These are phyloP conservation scores for Penicillium pulvis DNA, from an alignment of 495 filamentous ascomycete species.

Conservation along the genomic window DNA sequence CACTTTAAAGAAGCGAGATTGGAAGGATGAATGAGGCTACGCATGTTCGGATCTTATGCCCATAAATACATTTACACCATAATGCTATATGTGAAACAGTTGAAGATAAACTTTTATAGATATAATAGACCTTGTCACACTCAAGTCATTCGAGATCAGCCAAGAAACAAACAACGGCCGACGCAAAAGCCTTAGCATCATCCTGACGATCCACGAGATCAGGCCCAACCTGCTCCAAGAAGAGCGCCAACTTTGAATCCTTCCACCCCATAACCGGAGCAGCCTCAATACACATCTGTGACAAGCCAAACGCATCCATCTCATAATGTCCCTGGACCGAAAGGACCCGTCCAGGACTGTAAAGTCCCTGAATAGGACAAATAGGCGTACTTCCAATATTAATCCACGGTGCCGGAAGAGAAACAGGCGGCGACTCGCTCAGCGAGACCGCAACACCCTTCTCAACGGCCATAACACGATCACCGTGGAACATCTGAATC, in stretches of 20 bases:
- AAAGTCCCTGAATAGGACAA: slow-evolving; percentile 45
- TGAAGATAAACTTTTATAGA: not conserved
- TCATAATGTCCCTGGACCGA: slow-evolving; percentile 43
- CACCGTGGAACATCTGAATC: slow-evolving; percentile 44
- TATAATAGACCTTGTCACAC: not conserved
- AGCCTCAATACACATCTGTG: slow-evolving; percentile 34
- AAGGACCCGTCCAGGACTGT: slow-evolving; percentile 33
- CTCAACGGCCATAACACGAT: slow-evolving; percentile 35
- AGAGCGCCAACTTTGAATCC: slow-evolving; percentile 29
- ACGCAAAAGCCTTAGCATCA: slow-evolving; percentile 28
- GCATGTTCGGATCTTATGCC: not conserved
- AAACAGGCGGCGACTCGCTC: slow-evolving; percentile 28
- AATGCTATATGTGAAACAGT: not conserved
- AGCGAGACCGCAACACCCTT: slow-evolving; percentile 23
- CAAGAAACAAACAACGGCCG: slow-evolving; percentile 28
- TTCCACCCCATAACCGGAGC: slow-evolving; percentile 31
- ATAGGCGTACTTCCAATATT: slow-evolving; percentile 36
- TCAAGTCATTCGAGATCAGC: slow-evolving; percentile 25
- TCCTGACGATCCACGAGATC: slow-evolving; percentile 24
- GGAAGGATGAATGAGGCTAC: not conserved
- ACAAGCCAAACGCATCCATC: slow-evolving; percentile 38
- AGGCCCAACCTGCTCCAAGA: slow-evolving; percentile 31
- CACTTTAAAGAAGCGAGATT: not conserved
- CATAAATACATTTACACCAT: not conserved
- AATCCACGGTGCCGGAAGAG: slow-evolving; percentile 31